These are phyloP conservation scores for Vaccinium darrowii DNA, from an alignment of 148 eudicot genomes.

Conservation along the genomic window DNA sequence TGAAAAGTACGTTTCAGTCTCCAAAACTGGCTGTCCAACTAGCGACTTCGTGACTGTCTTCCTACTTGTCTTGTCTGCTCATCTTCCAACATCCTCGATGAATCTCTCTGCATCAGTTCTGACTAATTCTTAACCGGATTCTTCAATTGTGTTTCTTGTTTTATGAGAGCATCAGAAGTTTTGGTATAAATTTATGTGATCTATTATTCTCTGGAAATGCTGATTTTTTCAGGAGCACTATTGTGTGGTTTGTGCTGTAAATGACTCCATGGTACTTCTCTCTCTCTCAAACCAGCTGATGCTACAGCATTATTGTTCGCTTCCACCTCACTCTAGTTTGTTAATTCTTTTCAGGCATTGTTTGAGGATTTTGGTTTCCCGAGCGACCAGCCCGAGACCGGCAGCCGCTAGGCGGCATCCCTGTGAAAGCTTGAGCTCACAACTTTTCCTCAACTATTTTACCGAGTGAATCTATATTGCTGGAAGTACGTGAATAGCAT, in stretches of 20 bases:
- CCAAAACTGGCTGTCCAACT: neutral
- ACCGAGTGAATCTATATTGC: neutral
- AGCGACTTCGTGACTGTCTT: neutral
- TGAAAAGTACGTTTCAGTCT: neutral
- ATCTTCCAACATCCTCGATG: neutral
- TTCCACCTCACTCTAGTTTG: neutral
- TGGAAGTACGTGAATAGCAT: neutral
- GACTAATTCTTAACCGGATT: neutral
- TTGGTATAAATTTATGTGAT: neutral
- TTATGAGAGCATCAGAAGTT: neutral
- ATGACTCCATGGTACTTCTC: slow-evolving; percentile 68
- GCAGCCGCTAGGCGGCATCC: slow-evolving; percentile 30
- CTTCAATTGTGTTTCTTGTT: neutral
- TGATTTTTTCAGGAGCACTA: slow-evolving; percentile 13
- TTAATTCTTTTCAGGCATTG: slow-evolving; percentile 46
- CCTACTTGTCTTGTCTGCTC: neutral
- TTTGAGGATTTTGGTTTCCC: slow-evolving; percentile 64
- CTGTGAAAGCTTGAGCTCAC: slow-evolving; percentile 20
- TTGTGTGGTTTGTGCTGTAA: slow-evolving; percentile 42
- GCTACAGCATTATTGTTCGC: neutral
- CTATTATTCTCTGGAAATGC: slow-evolving; percentile 11
- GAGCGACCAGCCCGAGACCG: slow-evolving; percentile 18
- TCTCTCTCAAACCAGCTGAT: neutral
- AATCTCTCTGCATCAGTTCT: neutral
- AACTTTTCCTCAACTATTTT: neutral